Percentiles rank a stretch among this genome's conserved stretches.
Conservation (phyloP, 495 filamentous ascomycete species). For the Articulospora tetracladia region DNA sequence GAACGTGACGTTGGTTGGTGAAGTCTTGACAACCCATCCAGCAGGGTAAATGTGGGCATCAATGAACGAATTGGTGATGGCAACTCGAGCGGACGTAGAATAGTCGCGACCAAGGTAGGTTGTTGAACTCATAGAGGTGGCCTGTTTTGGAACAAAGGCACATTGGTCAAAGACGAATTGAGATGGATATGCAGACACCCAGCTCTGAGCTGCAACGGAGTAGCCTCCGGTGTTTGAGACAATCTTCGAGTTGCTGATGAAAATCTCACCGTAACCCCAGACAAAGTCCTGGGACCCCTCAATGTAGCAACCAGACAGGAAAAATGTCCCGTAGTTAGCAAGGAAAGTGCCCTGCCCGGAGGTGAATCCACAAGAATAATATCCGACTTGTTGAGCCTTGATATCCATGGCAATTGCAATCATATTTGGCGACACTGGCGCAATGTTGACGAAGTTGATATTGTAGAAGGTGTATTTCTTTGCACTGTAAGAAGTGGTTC, state of each 20-base stretch:
- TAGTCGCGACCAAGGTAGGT: conserved; percentile 23
- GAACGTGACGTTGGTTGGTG: conserved; percentile 11
- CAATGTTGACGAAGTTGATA: conserved; percentile 25
- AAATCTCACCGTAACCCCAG: conserved; percentile 25
- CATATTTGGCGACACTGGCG: conserved; percentile 21
- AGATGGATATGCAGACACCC: conserved; percentile 18
- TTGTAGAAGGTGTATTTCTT: conserved; percentile 20
- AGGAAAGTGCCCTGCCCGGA: conserved; percentile 24
- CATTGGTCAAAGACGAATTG: conserved; percentile 32
- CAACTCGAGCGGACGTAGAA: conserved; percentile 18
- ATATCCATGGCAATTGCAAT: conserved; percentile 28
- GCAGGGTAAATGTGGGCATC: conserved; percentile 16
- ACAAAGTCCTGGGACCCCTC: conserved; percentile 25
- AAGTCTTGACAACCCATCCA: conserved; percentile 20
- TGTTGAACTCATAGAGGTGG: conserved; percentile 1
- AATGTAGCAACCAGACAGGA: conserved; percentile 17
- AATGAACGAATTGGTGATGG: conserved; percentile 18
- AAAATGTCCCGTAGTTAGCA: conserved; percentile 17
- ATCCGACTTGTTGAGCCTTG: conserved; percentile 24
- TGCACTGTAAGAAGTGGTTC: conserved; percentile 22
- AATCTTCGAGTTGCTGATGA: conserved; percentile 28
- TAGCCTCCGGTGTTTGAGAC: conserved; percentile 24
- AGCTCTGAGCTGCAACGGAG: conserved; percentile 27
- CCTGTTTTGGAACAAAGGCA: conserved; percentile 10
- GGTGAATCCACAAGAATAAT: conserved; percentile 21